Base-by-base conservation (phyloP, 2,329 filamentous ascomycete genomes). In the Fusarium sp. region DNA sequence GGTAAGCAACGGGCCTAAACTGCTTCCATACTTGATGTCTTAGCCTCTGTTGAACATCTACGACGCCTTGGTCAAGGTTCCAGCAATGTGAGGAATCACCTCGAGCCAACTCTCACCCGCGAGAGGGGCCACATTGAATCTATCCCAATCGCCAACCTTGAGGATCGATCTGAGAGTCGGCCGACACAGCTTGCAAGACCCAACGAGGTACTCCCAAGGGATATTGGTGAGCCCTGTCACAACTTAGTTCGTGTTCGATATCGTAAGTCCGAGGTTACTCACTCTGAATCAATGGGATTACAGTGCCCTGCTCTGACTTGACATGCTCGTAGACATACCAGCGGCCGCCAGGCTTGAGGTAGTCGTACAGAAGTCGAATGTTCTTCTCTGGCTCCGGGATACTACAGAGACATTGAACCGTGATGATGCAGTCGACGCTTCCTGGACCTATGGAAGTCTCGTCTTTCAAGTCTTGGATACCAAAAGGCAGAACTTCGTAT, bases 251-350 rank as follows among this genome's bases (percentile, higher is more conserved):
- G 11, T 38, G n/a, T 6, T 20, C 9, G 12, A 10, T 3, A 6
- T n/a, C 4, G 2, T 2, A 2, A n/a, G 20, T 2, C 40, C 2
- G 2, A 11, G 7, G 17, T 20, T 14, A 22, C 59, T 37, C 45
- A 50, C 59, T 15, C 22, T 62, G 59, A 6, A 62, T 12, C 9
- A 62, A 27, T 1, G 40, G 59, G 11, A 50, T 47, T 2, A 33
- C 14, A 3, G 43, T 22, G 1, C 59, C 59, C 6, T 32, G 40
- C 4, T 62, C 59, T 1, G 59, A 43, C 11, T 62, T 62, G 6
- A 62, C 43, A 20, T 62, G 59, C 6, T 62, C 59, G 17, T 62
- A 62, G 27, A 62, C 59, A 15, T 47, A 62, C 59, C 59, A 62
- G 15, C 59, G 59, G 22, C 59, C 59, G 11, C 59, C 59, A 0